phyloP scores from a whole-genome alignment of 441 rosid species.

The Populus trichocarpa region DNA sequence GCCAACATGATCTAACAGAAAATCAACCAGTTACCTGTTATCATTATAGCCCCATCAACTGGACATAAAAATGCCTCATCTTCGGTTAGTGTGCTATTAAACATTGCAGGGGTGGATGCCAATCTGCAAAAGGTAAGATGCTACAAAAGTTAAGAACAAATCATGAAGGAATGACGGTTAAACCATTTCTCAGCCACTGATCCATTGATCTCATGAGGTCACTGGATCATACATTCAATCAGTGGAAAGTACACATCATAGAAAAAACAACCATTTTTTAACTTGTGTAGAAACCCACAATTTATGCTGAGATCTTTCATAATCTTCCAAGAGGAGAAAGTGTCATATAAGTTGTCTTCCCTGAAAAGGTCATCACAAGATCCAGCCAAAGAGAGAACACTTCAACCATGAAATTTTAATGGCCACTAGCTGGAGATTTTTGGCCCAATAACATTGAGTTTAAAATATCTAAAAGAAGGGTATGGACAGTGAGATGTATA shows the following conservation, averaged over 20 bases:
- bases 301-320: neutral
- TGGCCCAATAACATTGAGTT: slow-evolving; percentile 9
- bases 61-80: slow-evolving; percentile 75
- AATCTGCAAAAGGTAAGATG: slow-evolving; percentile 41
- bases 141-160: neutral
- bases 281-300: neutral
- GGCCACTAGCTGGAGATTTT: neutral
- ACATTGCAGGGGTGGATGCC: slow-evolving; percentile 99
- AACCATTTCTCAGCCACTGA: neutral
- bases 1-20: slow-evolving; percentile 13
- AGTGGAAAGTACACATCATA: slow-evolving; percentile 4
- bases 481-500: neutral
- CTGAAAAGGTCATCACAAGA: neutral
- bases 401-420: neutral
- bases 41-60: slow-evolving; percentile 97
- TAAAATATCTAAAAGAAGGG: neutral
- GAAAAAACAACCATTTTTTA: neutral
- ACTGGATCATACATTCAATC: neutral
- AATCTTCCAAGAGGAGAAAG: neutral
- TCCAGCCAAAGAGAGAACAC: neutral
- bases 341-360: neutral
- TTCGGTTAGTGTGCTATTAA: slow-evolving; percentile 82
- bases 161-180: neutral
- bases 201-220: neutral
- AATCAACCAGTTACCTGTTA: slow-evolving; percentile 58